A percentile compares a stretch with the other conserved stretches of the same genome.
Conservation (phyloP, 2,329 filamentous ascomycete genomes). For the Gnomoniopsis smithogilvyi region DNA sequence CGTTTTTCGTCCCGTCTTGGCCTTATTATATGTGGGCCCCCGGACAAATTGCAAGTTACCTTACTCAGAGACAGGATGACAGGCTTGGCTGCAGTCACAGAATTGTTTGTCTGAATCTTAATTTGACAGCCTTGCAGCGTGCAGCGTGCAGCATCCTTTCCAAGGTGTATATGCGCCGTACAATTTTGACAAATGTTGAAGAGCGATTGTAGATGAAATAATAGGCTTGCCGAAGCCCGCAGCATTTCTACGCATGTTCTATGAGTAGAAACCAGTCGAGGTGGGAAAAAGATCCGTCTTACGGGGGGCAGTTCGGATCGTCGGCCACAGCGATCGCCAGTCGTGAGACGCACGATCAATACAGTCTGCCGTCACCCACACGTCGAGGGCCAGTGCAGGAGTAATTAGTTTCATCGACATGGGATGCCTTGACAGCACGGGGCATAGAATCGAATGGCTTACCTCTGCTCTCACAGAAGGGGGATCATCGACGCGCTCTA, state of each 20-base stretch:
- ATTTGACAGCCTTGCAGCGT: too few relatives aligned
- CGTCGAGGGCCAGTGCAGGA: neutral
- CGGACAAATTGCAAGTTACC: too few relatives aligned
- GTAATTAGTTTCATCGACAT: neutral
- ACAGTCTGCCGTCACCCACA: neutral
- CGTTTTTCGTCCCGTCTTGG: neutral
- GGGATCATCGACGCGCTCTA: neutral
- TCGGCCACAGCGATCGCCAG: neutral
- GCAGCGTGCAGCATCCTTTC: too few relatives aligned
- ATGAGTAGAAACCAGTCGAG: neutral
- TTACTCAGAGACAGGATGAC: neutral
- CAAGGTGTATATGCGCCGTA: too few relatives aligned
- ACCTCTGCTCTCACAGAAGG: slow-evolving; percentile 8
- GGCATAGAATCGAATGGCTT: neutral
- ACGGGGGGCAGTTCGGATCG: neutral
- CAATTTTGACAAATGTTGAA: too few relatives aligned
- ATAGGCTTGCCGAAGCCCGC: too few relatives aligned
- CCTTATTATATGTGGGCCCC: neutral
- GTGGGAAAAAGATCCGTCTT: neutral
- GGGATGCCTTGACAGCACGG: neutral
- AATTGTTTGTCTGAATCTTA: too few relatives aligned
- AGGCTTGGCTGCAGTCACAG: neutral
- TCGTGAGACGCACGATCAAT: neutral
- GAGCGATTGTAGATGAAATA: too few relatives aligned
- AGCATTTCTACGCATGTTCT: neutral